Conservation (phyloP, 2,329 filamentous ascomycete species). For the Ceratocystis alfenasii region DNA sequence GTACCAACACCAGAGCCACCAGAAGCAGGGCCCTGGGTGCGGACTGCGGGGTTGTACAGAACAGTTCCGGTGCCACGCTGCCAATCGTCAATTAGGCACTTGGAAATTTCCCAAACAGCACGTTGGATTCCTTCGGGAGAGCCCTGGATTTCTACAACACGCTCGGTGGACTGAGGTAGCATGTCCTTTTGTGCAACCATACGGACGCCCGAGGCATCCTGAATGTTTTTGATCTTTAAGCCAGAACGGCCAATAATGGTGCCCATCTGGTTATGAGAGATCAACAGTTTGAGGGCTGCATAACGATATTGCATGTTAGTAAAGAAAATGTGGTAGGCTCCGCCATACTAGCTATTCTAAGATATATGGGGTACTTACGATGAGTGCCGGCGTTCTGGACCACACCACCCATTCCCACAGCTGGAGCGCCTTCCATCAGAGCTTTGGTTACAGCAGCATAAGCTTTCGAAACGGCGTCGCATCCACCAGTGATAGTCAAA, state of each 20-base stretch:
- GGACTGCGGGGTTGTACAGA: conserved; percentile 90
- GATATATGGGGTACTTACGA: conserved; percentile 49
- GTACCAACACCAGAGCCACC: conserved; percentile 36
- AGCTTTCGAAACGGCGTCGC: conserved; percentile 79
- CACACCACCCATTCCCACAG: conserved; percentile 91
- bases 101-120: conserved; percentile 96
- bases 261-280: conserved; percentile 99
- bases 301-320: neutral
- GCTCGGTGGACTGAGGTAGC: conserved; percentile 96
- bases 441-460: conserved; percentile 89
- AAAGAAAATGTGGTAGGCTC: too few species aligned
- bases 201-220: conserved; percentile 88
- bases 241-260: conserved; percentile 96
- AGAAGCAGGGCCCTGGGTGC: conserved; percentile 58
- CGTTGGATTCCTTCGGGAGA: conserved; percentile 91
- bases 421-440: conserved; percentile 81
- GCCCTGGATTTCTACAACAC: conserved; percentile 93
- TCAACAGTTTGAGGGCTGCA: conserved; percentile 87
- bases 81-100: conserved; percentile 95
- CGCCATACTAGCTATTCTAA: too few species aligned
- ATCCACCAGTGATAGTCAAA: conserved; percentile 81
- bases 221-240: conserved; percentile 98
- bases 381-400: conserved; percentile 82
- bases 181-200: conserved; percentile 99
- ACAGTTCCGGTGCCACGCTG: conserved; percentile 94